These are phyloP conservation scores for Exophiala bonariae DNA, from an alignment of 2,329 filamentous ascomycete species.

Conservation along the genomic window DNA sequence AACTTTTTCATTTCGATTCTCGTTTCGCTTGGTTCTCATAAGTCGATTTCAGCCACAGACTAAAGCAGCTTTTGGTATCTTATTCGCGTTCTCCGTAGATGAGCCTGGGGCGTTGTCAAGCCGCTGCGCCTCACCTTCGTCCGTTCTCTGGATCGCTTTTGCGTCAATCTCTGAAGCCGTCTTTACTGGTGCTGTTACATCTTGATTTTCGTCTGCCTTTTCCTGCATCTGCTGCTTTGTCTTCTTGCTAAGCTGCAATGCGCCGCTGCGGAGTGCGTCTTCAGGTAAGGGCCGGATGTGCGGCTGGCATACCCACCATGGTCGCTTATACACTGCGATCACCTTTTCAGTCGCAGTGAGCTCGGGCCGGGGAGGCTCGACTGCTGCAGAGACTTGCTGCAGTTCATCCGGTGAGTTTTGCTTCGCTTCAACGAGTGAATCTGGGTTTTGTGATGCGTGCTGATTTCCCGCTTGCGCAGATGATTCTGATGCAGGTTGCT, in stretches of 20 bases:
- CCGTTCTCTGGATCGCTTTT: slow-evolving; percentile 5
- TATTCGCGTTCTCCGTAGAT: slow-evolving; percentile 7
- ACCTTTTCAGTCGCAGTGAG: slow-evolving; percentile 53
- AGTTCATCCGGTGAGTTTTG: slow-evolving; percentile 46
- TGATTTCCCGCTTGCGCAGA: too few species aligned
- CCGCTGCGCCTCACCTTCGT: background rate
- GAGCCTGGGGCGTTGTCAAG: background rate
- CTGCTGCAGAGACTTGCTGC: slow-evolving; percentile 19
- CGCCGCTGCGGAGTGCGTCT: slow-evolving; percentile 81
- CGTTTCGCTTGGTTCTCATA: background rate
- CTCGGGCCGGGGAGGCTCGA: slow-evolving; percentile 39
- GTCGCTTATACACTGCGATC: slow-evolving; percentile 72
- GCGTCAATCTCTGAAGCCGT: slow-evolving; percentile 17
- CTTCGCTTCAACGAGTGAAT: slow-evolving; percentile 73
- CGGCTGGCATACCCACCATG: slow-evolving; percentile 89
- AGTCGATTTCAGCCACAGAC: slow-evolving; percentile 19
- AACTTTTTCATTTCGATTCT: slow-evolving; percentile 1
- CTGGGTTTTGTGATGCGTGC: too few species aligned
- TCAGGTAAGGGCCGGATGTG: slow-evolving; percentile 82
- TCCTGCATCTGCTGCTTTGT: slow-evolving; percentile 33
- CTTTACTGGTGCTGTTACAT: slow-evolving; percentile 6
- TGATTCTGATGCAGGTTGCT: too few species aligned
- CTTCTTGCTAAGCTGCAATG: slow-evolving; percentile 71
- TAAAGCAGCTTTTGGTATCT: slow-evolving; percentile 26
- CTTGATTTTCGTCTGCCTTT: slow-evolving; percentile 20